phyloP scores from a whole-genome alignment of 106 monocot genomes.

The Hemerocallis citrina region DNA sequence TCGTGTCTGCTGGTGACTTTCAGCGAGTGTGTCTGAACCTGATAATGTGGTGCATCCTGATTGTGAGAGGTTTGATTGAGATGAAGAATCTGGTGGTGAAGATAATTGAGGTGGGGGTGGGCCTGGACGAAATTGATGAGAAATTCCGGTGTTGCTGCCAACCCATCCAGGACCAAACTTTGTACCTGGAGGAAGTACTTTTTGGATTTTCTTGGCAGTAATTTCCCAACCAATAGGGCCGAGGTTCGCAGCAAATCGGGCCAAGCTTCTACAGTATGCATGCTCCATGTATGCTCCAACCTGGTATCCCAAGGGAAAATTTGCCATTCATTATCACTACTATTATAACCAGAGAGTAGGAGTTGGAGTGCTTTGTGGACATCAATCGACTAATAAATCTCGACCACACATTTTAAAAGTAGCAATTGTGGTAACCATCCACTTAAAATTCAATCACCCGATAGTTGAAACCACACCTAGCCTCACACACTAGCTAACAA shows the following conservation, averaged over 20 bases:
- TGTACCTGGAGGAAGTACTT: slow-evolving; percentile 37
- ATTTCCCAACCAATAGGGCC: slow-evolving; percentile 44
- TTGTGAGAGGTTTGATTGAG: neutral
- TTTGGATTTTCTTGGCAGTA: slow-evolving; percentile 28
- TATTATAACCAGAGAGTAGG: no score
- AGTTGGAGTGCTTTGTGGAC: no score
- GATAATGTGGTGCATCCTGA: neutral
- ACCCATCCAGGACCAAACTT: slow-evolving; percentile 55
- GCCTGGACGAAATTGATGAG: neutral
- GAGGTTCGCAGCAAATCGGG: slow-evolving; percentile 43
- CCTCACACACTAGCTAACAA: no score
- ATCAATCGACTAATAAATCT: no score
- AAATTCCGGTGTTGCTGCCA: slow-evolving; percentile 15
- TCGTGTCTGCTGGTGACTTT: no score
- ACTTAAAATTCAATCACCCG: no score
- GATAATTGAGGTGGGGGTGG: slow-evolving; percentile 1
- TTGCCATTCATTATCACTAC: no score
- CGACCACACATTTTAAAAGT: no score
- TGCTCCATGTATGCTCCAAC: slow-evolving; percentile 36
- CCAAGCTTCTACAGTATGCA: slow-evolving; percentile 43
- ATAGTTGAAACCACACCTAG: no score
- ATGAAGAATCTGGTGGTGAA: neutral
- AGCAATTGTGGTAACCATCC: no score
- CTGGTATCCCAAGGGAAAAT: slow-evolving; percentile 24
- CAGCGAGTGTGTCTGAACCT: neutral